These are phyloP conservation scores for Triticum monococcum DNA, from an alignment of 176 grass and related monocot species.

Conservation along the genomic window DNA sequence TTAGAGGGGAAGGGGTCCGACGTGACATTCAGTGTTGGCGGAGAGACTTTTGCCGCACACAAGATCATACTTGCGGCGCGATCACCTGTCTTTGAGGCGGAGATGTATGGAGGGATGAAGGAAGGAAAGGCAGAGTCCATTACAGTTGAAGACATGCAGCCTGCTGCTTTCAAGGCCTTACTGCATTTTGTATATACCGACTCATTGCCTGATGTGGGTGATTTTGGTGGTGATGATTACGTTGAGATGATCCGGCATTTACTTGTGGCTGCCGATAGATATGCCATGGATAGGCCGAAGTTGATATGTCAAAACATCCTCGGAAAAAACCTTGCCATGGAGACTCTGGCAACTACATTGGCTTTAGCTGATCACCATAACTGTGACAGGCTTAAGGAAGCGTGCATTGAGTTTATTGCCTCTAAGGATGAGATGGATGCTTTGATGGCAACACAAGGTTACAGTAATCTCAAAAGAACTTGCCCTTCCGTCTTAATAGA, in stretches of 20 bases:
- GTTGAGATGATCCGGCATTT: conserved; percentile 17
- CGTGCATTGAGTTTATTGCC: conserved; percentile 34
- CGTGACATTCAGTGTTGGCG: conserved; percentile 26
- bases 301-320: conserved; percentile 23
- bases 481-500: conserved; percentile 35
- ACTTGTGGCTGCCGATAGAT: conserved; percentile 44
- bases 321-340: not conserved
- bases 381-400: conserved; percentile 9
- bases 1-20: not conserved
- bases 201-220: not conserved
- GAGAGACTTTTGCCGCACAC: conserved; percentile 28
- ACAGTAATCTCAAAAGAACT: conserved; percentile 17
- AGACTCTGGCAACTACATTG: conserved; percentile 32
- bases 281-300: conserved; percentile 36
- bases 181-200: conserved; percentile 44
- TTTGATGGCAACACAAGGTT: not conserved
- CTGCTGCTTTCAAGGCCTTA: conserved; percentile 28
- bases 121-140: not conserved
- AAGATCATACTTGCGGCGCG: conserved; percentile 26
- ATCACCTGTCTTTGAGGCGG: conserved; percentile 11
- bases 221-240: not conserved
- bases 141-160: conserved; percentile 35
- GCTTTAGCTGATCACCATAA: conserved; percentile 35
- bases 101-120: not conserved
- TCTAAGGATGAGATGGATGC: not conserved